Percentiles rank a stretch among this genome's conserved stretches.
Evolutionary conservation across 176 grass and related monocot genomes (phyloP).

Genomic region (Oryza brachyantha): DNA sequence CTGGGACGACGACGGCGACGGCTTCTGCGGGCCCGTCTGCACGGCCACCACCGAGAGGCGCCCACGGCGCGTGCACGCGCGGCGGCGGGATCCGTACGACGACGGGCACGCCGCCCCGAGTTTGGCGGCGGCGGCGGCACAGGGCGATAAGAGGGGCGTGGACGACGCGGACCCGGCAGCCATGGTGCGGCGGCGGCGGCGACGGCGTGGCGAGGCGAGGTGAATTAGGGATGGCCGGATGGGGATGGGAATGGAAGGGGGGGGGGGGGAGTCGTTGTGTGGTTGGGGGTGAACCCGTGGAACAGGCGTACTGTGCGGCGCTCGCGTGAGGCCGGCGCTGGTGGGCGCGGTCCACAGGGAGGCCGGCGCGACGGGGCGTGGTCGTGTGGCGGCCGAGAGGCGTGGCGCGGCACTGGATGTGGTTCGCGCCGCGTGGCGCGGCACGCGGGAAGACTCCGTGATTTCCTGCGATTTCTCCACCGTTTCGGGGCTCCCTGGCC

Average conservation of each 20-base stretch:
- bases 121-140: constrained; percentile 32
- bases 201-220: neutral
- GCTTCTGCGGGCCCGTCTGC: constrained; percentile 62
- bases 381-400: constrained; percentile 48
- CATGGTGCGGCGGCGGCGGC: constrained; percentile 32
- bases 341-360: neutral
- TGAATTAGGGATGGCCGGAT: constrained; percentile 32
- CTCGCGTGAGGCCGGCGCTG: neutral
- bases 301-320: constrained; percentile 11
- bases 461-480: neutral
- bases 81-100: neutral
- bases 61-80: constrained; percentile 25
- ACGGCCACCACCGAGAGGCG: constrained; percentile 53
- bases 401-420: constrained; percentile 30
- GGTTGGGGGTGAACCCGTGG: neutral
- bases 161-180: constrained; percentile 46
- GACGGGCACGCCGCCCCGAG: constrained; percentile 16
- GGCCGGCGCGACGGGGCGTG: neutral
- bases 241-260: neutral
- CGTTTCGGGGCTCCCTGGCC: neutral
- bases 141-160: constrained; percentile 45
- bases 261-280: neutral
- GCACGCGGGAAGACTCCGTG: neutral
- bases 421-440: constrained; percentile 22
- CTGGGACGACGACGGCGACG: constrained; percentile 28